Evolutionary conservation across 139 green algal genomes (phyloP).

Genomic region (Ettlia oleoabundans): DNA sequence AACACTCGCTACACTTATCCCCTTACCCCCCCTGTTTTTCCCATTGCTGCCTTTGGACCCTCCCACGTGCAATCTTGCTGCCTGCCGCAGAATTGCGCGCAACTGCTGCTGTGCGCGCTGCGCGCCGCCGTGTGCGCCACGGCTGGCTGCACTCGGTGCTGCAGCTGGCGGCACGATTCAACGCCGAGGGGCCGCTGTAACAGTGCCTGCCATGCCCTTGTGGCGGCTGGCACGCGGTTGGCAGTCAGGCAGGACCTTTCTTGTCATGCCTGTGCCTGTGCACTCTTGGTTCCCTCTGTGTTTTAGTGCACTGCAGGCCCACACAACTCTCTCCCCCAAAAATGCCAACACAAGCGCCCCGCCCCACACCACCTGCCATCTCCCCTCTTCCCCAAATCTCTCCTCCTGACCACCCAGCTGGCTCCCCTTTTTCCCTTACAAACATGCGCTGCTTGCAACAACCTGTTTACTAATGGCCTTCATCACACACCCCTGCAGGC

Average conservation of each 20-base stretch:
- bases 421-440: neutral
- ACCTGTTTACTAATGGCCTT: neutral
- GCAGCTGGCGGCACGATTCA: conserved; percentile 10
- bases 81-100: conserved; percentile 1
- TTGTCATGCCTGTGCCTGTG: neutral
- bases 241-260: neutral
- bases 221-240: too few species aligned
- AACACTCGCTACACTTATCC: too few species aligned
- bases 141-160: conserved; percentile 1
- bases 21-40: too few species aligned
- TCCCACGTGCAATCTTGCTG: too few species aligned
- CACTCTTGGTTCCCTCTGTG: too few species aligned
- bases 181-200: neutral
- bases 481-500: conserved; percentile 41
- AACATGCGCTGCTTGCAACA: neutral
- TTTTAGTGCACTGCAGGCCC: neutral
- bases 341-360: too few species aligned
- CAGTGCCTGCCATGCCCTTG: neutral
- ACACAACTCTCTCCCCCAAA: neutral
- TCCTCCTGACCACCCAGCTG: neutral
- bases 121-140: conserved; percentile 14
- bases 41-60: too few species aligned
- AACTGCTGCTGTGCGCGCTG: neutral
- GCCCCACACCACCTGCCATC: neutral
- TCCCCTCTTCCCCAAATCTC: neutral